Conservation (phyloP, 2,329 filamentous ascomycete species). For the Westerdykella ornata region DNA sequence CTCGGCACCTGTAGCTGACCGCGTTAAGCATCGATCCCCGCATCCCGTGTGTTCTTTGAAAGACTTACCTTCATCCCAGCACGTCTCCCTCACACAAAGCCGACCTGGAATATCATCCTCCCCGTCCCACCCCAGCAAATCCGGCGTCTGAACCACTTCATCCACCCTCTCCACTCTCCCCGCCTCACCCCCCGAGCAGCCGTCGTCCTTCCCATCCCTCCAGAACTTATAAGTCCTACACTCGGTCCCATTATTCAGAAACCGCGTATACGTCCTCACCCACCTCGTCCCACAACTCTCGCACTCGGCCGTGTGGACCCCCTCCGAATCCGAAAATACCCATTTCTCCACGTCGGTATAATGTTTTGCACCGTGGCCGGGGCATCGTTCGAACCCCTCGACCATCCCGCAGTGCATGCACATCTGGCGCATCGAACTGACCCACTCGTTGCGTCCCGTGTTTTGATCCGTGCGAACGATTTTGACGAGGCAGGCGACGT, state of each 20-base stretch:
- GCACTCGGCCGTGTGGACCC: slow-evolving; percentile 16
- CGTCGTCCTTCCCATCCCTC: slow-evolving; percentile 5
- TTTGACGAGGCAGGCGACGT: slow-evolving; percentile 25
- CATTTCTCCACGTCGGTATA: no score
- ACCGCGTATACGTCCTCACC: slow-evolving; percentile 28
- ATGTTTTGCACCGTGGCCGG: not conserved
- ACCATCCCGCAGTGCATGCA: slow-evolving; percentile 34
- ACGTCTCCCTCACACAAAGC: slow-evolving; percentile 23
- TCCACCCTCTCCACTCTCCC: no score
- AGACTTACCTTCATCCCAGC: slow-evolving; percentile 13
- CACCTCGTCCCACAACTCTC: slow-evolving; percentile 23
- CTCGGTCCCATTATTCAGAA: slow-evolving; percentile 23
- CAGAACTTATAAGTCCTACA: slow-evolving; percentile 22
- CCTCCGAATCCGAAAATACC: no score
- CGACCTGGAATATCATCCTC: not conserved
- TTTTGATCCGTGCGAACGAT: slow-evolving; percentile 14
- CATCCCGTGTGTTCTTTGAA: no score
- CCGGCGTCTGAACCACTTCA: no score
- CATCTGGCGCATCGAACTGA: slow-evolving; percentile 18
- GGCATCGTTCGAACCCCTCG: slow-evolving; percentile 21
- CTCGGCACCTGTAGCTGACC: slow-evolving; percentile 2
- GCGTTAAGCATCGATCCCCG: no score
- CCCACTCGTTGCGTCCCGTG: slow-evolving; percentile 26
- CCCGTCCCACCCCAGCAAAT: no score
- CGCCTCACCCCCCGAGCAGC: no score